Conservation (phyloP, 2,329 filamentous ascomycete genomes). For the Elsinoe batatas region DNA sequence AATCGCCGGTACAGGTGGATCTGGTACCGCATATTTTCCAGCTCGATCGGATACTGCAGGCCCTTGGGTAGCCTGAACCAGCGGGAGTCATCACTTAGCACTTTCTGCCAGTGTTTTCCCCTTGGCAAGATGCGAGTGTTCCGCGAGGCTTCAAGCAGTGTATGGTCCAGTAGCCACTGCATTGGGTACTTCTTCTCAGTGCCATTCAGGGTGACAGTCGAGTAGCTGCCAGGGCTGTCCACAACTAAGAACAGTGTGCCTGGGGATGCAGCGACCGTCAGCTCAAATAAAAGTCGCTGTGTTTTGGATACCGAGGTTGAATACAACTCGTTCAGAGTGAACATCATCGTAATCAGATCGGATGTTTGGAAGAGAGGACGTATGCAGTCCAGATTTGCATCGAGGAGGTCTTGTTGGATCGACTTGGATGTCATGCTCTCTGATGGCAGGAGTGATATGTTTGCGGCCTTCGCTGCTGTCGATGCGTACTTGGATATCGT, state of each 20-base stretch:
- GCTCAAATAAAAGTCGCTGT: constrained; percentile 61
- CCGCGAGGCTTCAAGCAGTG: constrained; percentile 43
- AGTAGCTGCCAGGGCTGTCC: constrained; percentile 90
- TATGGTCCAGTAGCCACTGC: constrained; percentile 84
- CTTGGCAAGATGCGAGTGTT: constrained; percentile 16
- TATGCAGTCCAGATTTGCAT: constrained; percentile 30
- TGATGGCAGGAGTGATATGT: constrained; percentile 28
- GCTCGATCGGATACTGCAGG: constrained; percentile 67
- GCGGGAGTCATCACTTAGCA: constrained; percentile 63
- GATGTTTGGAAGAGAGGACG: constrained; percentile 23
- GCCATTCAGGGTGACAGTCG: constrained; percentile 57
- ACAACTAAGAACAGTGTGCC: constrained; percentile 71
- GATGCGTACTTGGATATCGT: constrained; percentile 40
- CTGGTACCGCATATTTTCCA: constrained; percentile 95
- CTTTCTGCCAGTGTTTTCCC: constrained; percentile 54
- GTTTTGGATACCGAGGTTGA: constrained; percentile 63
- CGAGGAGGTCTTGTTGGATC: constrained; percentile 43
- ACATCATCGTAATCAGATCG: constrained; percentile 68
- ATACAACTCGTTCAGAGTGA: constrained; percentile 94
- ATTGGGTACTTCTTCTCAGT: constrained; percentile 68
- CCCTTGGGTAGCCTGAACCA: constrained; percentile 66
- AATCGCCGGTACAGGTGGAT: constrained; percentile 60
- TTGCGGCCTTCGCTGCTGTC: constrained; percentile 33
- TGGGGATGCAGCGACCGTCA: constrained; percentile 49
- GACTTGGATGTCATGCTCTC: constrained; percentile 33